phyloP scores from a whole-genome alignment of 2,329 filamentous ascomycete genomes.

The Colletotrichum coccodes region DNA sequence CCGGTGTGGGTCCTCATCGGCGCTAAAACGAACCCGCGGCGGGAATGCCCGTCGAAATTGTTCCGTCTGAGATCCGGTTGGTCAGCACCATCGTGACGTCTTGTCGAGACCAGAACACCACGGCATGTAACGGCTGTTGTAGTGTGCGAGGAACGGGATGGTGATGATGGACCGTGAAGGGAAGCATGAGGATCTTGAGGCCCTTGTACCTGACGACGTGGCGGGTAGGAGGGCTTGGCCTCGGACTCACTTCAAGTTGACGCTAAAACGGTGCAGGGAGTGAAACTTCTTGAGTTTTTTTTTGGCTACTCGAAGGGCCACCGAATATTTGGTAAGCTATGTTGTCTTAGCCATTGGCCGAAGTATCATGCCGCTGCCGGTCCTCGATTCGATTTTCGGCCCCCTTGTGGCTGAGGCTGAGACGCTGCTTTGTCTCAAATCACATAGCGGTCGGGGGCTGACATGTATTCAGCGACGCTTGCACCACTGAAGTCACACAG shows the following conservation, averaged over 20 bases:
- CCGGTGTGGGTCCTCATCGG: too few relatives aligned
- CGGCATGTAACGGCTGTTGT: conserved; percentile 31
- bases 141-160: conserved; percentile 16
- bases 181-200: conserved; percentile 18
- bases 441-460: background rate
- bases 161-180: conserved; percentile 8
- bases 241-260: background rate
- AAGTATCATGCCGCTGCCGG: background rate
- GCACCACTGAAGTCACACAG: background rate
- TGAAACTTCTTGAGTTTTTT: background rate
- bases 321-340: background rate
- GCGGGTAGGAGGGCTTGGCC: background rate
- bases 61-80: too few relatives aligned
- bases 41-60: too few relatives aligned
- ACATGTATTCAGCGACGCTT: background rate
- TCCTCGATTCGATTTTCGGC: conserved; percentile 25
- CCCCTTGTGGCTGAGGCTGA: background rate
- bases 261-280: background rate
- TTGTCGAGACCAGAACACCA: too few relatives aligned
- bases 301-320: conserved; percentile 9
- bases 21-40: too few relatives aligned
- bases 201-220: conserved; percentile 20
- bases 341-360: background rate
- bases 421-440: background rate
- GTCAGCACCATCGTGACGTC: too few relatives aligned